Base-by-base conservation (phyloP, 2,329 filamentous ascomycete species). In the Grosmannia clavigera region DNA sequence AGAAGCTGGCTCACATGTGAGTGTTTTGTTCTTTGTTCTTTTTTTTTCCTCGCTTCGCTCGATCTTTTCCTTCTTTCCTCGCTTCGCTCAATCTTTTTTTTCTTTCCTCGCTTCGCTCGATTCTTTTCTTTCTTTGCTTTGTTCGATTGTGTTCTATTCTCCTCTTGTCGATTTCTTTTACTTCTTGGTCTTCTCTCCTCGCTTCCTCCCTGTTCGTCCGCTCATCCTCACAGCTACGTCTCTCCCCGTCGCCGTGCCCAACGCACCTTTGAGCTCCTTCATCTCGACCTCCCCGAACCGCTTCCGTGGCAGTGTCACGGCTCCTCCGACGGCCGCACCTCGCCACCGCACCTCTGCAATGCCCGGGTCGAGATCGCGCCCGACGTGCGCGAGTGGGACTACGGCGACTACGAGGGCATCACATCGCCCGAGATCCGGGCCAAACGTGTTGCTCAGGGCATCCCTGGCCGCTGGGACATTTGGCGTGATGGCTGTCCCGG, bases 401-500 rank as follows among this genome's bases (percentile, higher is more conserved):
- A 95, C 69, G 90, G 88, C 53, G 81, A 87, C 65, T 95, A 95
- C 69, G 90, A 95, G 74, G 90, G 90, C 10, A 80, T 94, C 69
- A 90, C 87, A 43, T 86, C 80, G 63, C 73, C 78, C 19, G 78
- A 90, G 65, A 95, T 95, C 68, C 77, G 81, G 57, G 76, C 78
- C 58, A 68, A 75, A 65, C 80, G 81, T 57, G 76, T 74, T 62
- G 75, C 79, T 67, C 75, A 82, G 61, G 88, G 87, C 9, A 74
- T 80, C 25, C 65, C 75, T 50, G 78, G 75, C 4, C 71, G 74
- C 29, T 95, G 90, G 90, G 87, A 94, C 73, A 95, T 95, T 64
- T 95, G 90, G 90, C 78, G 76, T n/a, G 90, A 95, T 69, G 90
- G 90, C 0, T 95, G 90, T 72, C 87, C 86, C 1, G 88, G 85